Conservation (phyloP, 495 filamentous ascomycete genomes). For the Aspergillus steynii region DNA sequence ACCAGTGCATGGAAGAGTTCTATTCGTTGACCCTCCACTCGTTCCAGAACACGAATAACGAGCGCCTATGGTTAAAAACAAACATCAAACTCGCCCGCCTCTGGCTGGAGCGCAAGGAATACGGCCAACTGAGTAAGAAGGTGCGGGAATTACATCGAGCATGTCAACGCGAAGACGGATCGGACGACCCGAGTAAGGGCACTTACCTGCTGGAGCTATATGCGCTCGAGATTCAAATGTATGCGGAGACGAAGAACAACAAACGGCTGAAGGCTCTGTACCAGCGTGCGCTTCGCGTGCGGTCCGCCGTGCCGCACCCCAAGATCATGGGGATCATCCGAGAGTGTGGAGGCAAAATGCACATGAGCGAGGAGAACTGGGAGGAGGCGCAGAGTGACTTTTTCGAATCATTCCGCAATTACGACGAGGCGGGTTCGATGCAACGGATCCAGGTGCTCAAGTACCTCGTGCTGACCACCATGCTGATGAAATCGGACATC, state of each 20-base stretch:
- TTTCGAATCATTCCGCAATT: constrained; percentile 98
- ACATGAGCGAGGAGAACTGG: constrained; percentile 99
- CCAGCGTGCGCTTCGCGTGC: constrained; percentile 82
- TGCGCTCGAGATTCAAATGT: constrained; percentile 98
- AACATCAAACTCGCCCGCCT: constrained; percentile 95
- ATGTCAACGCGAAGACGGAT: constrained; percentile 85
- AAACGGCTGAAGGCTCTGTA: constrained; percentile 94
- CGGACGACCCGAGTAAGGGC: constrained; percentile 92
- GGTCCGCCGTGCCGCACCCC: constrained; percentile 94
- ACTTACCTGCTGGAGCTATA: constrained; percentile 96
- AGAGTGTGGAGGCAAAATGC: constrained; percentile 99
- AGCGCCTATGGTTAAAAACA: constrained; percentile 96
- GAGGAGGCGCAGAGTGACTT: constrained; percentile 96
- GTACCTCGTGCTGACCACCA: constrained; percentile 92
- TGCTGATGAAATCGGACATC: constrained; percentile 99
- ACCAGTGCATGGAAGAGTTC: constrained; percentile 91
- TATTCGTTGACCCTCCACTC: constrained; percentile 90
- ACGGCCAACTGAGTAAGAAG: constrained; percentile 76
- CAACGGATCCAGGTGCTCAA: constrained; percentile 97
- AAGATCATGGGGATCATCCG: constrained; percentile 99
- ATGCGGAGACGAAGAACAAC: constrained; percentile 93
- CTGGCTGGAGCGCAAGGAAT: constrained; percentile 89
- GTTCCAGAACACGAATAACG: constrained; percentile 97
- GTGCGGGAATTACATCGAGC: constrained; percentile 85
- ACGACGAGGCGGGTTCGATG: constrained; percentile 94